Conservation (phyloP, 148 eudicot species). For the Hydrangea macrophylla region DNA sequence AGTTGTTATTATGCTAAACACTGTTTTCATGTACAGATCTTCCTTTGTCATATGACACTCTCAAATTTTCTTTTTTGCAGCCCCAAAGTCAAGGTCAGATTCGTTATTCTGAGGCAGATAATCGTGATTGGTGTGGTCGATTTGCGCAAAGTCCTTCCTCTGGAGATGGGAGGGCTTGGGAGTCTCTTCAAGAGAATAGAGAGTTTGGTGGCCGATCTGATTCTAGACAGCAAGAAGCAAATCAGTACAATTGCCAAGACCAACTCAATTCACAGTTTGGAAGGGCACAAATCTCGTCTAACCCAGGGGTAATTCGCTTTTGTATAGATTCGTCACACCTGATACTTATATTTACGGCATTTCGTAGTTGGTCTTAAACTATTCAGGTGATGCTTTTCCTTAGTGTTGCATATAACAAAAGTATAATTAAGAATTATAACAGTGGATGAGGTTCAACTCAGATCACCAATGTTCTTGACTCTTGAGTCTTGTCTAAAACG, state of each 20-base stretch:
- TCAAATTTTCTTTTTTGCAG: slow-evolving; percentile 23
- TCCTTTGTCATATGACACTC: background rate
- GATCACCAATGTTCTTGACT: too few species aligned
- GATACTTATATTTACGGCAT: too few species aligned
- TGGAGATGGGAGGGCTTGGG: slow-evolving; percentile 74
- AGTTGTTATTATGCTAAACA: background rate
- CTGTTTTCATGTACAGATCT: background rate
- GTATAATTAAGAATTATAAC: too few species aligned
- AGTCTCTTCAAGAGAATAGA: slow-evolving; percentile 45
- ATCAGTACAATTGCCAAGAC: slow-evolving; percentile 44
- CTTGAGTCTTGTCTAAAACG: too few species aligned
- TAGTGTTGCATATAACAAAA: too few species aligned
- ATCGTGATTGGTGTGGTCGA: slow-evolving; percentile 79
- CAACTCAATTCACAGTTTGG: slow-evolving; percentile 49
- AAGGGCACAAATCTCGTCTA: slow-evolving; percentile 46
- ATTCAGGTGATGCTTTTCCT: too few species aligned
- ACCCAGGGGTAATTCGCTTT: slow-evolving; percentile 45
- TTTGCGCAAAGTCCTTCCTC: slow-evolving; percentile 42
- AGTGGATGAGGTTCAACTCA: too few species aligned
- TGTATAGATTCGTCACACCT: too few species aligned
- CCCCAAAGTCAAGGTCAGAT: slow-evolving; percentile 38
- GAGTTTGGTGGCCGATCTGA: slow-evolving; percentile 44
- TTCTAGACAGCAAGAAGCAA: slow-evolving; percentile 37
- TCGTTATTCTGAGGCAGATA: slow-evolving; percentile 71
- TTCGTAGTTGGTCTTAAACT: too few species aligned